phyloP scores from a whole-genome alignment of 306 rosid genomes.

The Senna siamea region DNA sequence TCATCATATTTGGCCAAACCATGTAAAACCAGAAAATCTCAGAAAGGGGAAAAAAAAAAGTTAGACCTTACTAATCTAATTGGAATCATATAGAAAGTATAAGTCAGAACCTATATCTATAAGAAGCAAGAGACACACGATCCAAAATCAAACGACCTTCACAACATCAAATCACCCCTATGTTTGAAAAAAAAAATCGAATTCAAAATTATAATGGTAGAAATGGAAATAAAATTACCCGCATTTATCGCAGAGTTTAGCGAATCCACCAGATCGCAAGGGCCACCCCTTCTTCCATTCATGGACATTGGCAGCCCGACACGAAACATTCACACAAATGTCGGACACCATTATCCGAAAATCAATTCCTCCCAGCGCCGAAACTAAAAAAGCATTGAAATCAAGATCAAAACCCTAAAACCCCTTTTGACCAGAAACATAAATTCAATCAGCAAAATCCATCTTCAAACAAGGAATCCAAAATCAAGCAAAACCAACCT shows the following conservation, averaged over 20 bases:
- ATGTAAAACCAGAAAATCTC: conserved; percentile 33
- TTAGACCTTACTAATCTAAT: conserved; percentile 16
- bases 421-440: conserved; percentile 42
- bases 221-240: conserved; percentile 60
- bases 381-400: conserved; percentile 36
- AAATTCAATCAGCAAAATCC: conserved; percentile 9
- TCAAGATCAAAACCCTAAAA: conserved; percentile 61
- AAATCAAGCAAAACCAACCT: conserved; percentile 2
- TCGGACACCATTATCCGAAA: conserved; percentile 66
- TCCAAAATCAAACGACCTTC: conserved; percentile 39
- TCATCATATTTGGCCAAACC: conserved; percentile 12
- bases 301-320: conserved; percentile 45
- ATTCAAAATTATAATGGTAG: conserved; percentile 9
- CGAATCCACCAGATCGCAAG: conserved; percentile 88
- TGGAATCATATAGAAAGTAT: conserved; percentile 18
- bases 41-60: conserved; percentile 13
- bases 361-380: conserved; percentile 37
- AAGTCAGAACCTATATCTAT: conserved; percentile 42
- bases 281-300: conserved; percentile 92
- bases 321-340: conserved; percentile 71
- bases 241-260: conserved; percentile 81
- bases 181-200: conserved; percentile 32
- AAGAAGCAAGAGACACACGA: conserved; percentile 13
- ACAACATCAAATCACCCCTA: conserved; percentile 30
- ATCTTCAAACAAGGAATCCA: conserved; percentile 2